Base-by-base conservation (phyloP, 169 alveolate genomes). In the Plasmodium inui region DNA sequence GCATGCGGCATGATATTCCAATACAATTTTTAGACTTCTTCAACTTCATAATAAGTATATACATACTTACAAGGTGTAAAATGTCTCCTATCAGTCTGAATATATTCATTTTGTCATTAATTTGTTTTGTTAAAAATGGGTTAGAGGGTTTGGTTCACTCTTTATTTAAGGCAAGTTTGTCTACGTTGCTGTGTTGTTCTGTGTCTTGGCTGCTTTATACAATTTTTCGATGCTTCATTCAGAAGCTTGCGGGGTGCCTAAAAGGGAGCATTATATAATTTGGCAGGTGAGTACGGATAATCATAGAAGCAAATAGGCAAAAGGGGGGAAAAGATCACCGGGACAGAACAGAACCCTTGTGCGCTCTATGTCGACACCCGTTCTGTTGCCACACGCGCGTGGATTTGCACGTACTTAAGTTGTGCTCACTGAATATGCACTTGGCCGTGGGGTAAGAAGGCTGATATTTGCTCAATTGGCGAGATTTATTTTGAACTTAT, bases 1-100 rank as follows among this genome's bases (percentile, higher is more conserved):
- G 99, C 97, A 99, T 99, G 94, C 98, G 97, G 86, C 99, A 97
- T 19, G 99, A 98, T 61, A 99, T 97, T 2, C 99, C 99, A 95
- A 98, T 96, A 92, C 99, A 98, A 92, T 97, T 98, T 92, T 98
- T 98, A 72, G 98, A 94, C 79, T 96, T 96, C 86, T 98, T 93
- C 86, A 98, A 97, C 96, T 98, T 98, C 96, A 95, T 96, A 67
- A 98, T 96, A 72, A 99, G 99, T 61, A 98, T 96, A 44, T 98
- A 94, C 90, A 98, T 97, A 74, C 99, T 98, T 86, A 96, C 93
- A 55, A 98, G 95, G 95, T 98, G 99, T 74, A 99, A 97, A 96
- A 98, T 89, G 85, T 98, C 99, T 9, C 99, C 99, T 26, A 97
- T 95, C 67, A 98, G 93, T 78, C 99, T 96, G 84, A 98, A 98